These are phyloP conservation scores for Geotrichum phurueaensis DNA, from an alignment of 1,139 yeast genomes.

Conservation along the genomic window DNA sequence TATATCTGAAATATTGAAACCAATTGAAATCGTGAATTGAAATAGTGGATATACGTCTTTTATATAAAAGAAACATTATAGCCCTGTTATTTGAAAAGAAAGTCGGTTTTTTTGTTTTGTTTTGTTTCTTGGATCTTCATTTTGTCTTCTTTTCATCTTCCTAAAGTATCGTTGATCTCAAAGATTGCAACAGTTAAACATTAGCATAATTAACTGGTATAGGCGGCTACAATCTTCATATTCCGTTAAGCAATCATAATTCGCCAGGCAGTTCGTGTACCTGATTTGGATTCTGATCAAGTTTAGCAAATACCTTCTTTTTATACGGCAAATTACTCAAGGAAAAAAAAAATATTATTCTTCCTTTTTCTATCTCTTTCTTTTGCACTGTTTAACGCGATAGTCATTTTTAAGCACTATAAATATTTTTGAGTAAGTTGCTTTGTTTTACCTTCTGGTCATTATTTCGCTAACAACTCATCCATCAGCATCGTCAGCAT, in stretches of 20 bases:
- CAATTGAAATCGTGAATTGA: background rate
- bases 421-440: background rate
- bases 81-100: background rate
- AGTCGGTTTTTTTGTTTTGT: no score
- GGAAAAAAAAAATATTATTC: background rate
- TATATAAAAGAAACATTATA: background rate
- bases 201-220: background rate
- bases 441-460: background rate
- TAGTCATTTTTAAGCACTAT: background rate
- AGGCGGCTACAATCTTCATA: background rate
- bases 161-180: background rate
- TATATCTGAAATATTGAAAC: background rate
- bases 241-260: background rate
- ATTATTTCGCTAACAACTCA: background rate
- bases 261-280: background rate
- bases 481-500: background rate
- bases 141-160: background rate
- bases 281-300: background rate
- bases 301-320: background rate
- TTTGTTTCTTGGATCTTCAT: background rate
- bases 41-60: background rate
- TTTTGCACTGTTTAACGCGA: background rate
- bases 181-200: background rate
- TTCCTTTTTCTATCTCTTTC: background rate
- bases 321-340: background rate